Percentiles rank a stretch among this genome's conserved stretches.
These are phyloP conservation scores for Plantago ovata DNA, from an alignment of 257 asterid species.

Conservation along the genomic window DNA sequence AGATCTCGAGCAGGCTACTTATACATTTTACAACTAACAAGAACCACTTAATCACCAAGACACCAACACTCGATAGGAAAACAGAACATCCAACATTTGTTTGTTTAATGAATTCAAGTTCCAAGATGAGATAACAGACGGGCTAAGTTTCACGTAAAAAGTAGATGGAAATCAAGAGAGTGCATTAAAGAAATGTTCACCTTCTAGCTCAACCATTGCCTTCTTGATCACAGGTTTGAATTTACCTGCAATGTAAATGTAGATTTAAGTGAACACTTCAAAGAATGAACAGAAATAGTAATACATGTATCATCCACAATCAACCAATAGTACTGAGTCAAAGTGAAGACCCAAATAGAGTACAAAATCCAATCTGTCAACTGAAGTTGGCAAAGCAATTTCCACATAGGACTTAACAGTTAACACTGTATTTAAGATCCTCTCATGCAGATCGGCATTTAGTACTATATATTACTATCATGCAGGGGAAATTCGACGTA, in stretches of 20 bases:
- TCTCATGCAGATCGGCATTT: neutral
- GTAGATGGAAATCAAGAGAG: slow-evolving; percentile 1
- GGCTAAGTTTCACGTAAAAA: neutral
- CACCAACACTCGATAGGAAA: neutral
- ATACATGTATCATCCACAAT: no score
- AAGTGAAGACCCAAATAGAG: no score
- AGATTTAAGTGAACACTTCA: slow-evolving; percentile 9
- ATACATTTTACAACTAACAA: neutral
- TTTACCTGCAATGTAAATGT: slow-evolving; percentile 50
- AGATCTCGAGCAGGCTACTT: neutral
- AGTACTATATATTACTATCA: neutral
- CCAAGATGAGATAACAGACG: neutral
- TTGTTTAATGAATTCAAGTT: neutral
- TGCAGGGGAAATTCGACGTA: slow-evolving; percentile 24
- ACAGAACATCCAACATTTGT: neutral
- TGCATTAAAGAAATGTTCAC: slow-evolving; percentile 23
- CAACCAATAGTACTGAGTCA: no score
- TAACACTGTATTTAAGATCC: neutral
- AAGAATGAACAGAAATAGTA: neutral
- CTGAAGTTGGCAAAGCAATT: no score
- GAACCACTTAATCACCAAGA: no score
- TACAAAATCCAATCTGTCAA: no score
- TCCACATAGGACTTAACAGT: neutral
- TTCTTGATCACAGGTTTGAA: slow-evolving; percentile 99
- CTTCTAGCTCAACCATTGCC: slow-evolving; percentile 99